Conservation (phyloP, 1,139 yeast genomes). For the Nakaseomyces nivariensis region DNA sequence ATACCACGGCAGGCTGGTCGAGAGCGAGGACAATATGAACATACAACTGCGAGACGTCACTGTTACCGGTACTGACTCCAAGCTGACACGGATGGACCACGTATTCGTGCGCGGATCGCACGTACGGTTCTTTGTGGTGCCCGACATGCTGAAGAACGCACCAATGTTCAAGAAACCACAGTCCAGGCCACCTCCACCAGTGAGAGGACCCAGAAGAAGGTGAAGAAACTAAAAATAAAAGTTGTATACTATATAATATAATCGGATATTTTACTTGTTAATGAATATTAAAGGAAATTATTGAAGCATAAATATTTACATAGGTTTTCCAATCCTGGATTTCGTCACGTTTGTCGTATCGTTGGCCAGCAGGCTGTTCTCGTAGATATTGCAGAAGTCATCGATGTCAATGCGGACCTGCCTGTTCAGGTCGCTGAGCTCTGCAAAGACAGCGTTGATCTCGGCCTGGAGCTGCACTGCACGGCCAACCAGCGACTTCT, state of each 20-base stretch:
- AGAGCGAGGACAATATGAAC: slow-evolving; percentile 84
- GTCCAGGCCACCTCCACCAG: slow-evolving; percentile 58
- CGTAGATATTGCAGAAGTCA: slow-evolving; percentile 18
- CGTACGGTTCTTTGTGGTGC: slow-evolving; percentile 73
- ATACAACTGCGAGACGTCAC: slow-evolving; percentile 76
- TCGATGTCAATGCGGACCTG: slow-evolving; percentile 22
- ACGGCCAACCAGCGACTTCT: slow-evolving; percentile 9
- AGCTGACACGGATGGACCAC: slow-evolving; percentile 67
- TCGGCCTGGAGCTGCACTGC: slow-evolving; percentile 19
- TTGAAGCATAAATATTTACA: no score
- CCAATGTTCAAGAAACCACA: slow-evolving; percentile 68
- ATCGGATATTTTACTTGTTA: not conserved
- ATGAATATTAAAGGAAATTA: no score
- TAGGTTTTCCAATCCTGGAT: no score
- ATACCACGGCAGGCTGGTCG: slow-evolving; percentile 76
- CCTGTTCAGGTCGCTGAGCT: slow-evolving; percentile 15
- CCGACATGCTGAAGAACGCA: slow-evolving; percentile 79
- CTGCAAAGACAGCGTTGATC: slow-evolving; percentile 16
- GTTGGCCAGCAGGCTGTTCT: not conserved
- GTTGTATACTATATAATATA: not conserved
- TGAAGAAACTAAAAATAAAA: slow-evolving; percentile 7
- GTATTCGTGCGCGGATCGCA: slow-evolving; percentile 90
- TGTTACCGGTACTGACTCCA: slow-evolving; percentile 68
- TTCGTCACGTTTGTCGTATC: not conserved
- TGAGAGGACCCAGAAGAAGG: slow-evolving; percentile 48